Conservation (phyloP, 2,329 filamentous ascomycete species). For the Fonsecaea erecta region DNA sequence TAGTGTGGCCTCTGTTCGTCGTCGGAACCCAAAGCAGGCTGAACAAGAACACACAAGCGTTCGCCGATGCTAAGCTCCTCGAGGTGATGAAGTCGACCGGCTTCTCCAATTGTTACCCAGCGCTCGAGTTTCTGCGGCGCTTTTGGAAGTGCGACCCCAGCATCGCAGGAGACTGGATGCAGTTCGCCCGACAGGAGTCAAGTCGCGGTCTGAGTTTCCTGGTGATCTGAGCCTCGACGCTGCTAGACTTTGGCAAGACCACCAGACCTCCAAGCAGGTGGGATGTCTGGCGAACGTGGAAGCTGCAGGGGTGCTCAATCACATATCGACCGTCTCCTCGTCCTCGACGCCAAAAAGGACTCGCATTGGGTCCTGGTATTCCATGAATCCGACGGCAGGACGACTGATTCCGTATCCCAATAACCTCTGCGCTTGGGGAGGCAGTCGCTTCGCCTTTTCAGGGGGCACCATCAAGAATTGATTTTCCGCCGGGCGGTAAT, state of each 20-base stretch:
- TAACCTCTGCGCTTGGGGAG: conserved; percentile 35
- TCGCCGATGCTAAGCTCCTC: conserved; percentile 21
- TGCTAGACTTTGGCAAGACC: not conserved
- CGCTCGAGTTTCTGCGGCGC: conserved; percentile 33
- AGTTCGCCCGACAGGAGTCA: conserved; percentile 27
- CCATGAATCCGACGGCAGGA: conserved; percentile 35
- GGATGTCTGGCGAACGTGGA: not conserved
- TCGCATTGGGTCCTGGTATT: conserved; percentile 38
- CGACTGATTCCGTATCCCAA: conserved; percentile 39
- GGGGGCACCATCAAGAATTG: conserved; percentile 39
- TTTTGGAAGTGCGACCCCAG: conserved; percentile 31
- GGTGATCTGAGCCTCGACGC: conserved; percentile 23
- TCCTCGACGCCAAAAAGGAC: conserved; percentile 39
- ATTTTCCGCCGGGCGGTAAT: conserved; percentile 38
- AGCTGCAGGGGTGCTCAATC: conserved; percentile 16
- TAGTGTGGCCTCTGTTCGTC: conserved; percentile 41
- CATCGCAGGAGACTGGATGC: conserved; percentile 19
- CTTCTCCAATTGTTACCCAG: conserved; percentile 29
- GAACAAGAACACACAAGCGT: conserved; percentile 17
- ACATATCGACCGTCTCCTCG: conserved; percentile 44
- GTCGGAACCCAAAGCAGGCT: conserved; percentile 37
- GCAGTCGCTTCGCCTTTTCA: conserved; percentile 35
- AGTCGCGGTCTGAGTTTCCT: conserved; percentile 21
- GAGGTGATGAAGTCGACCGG: conserved; percentile 26
- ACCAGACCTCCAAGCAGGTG: not conserved